Base-by-base conservation (phyloP, 2,329 filamentous ascomycete species). In the Calonectria naviculata region DNA sequence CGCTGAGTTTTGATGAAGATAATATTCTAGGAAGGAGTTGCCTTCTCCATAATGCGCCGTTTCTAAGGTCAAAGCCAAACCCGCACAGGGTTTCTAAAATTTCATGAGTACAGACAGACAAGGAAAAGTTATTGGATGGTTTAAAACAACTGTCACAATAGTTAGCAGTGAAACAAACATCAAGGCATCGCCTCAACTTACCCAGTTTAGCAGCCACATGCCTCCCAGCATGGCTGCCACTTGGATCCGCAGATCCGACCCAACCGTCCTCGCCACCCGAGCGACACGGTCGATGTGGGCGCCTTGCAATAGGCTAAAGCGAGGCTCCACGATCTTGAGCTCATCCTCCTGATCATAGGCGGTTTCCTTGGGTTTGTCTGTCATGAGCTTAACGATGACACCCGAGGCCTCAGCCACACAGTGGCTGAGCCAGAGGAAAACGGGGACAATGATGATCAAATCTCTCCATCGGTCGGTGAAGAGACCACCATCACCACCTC, bases 381-480 rank as follows among this genome's bases (percentile, higher is more conserved):
- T 71, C n/a, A 79, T 44, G 5, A 80, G 19, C 49, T 78, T 78
- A 34, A 80, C 79, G 5, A 80, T 74, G 7, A 46, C 38, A 5
- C 69, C 71, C 0, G 79, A 80, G 10, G 79, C 76, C 24, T 78
- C 76, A 4, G 78, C 71, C 15, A 78, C 74, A 4, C 68, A 44
- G 61, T 78, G 74, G 31, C 79, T 80, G 31, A 80, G 69, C 79
- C 79, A 80, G 9, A 80, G 58, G 69, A 80, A 80, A 28, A 80
- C 13, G 0, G 79, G 79, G 1, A 79, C 76, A 17, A 80, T 67
- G 19, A 80, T 46, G 15, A 73, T 41, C 15, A 80, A 62, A 21
- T 75, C 73, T 15, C 78, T 70, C 79, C 79, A 80, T 5, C 79
- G 75, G 24, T 80, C 78, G 1, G 42, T 31, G 10, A 79, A 47